Conservation (phyloP, 495 filamentous ascomycete species). For the Letharia lupina region DNA sequence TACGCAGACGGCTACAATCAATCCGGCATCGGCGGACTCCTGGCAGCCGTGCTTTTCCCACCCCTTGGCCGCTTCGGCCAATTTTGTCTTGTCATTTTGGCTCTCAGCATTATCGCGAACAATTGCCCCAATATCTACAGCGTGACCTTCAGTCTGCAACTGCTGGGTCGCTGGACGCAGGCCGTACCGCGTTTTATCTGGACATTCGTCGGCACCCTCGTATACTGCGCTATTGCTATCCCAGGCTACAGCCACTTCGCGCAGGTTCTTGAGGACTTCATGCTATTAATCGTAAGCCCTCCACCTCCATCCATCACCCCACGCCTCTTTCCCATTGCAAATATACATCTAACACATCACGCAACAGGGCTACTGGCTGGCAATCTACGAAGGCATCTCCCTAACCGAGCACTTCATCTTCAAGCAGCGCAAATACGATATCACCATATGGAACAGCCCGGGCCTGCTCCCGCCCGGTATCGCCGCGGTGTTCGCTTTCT, state of each 20-base stretch:
- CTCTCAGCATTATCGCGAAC: conserved; percentile 72
- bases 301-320: not conserved
- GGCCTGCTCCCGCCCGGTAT: conserved; percentile 59
- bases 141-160: conserved; percentile 65
- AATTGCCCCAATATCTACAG: conserved; percentile 91
- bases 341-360: not conserved
- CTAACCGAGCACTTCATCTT: conserved; percentile 72
- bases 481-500: conserved; percentile 59
- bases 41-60: conserved; percentile 57
- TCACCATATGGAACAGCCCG: conserved; percentile 52
- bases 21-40: conserved; percentile 62
- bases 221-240: conserved; percentile 68
- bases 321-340: not conserved
- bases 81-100: conserved; percentile 74
- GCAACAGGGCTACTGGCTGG: conserved; percentile 61
- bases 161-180: conserved; percentile 55
- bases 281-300: conserved; percentile 55
- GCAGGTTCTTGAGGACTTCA: conserved; percentile 65
- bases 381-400: conserved; percentile 69
- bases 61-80: conserved; percentile 67
- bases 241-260: conserved; percentile 71
- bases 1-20: conserved; percentile 53
- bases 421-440: conserved; percentile 58
- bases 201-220: conserved; percentile 57
- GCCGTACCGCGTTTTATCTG: conserved; percentile 70